These are phyloP conservation scores for Capsicum chinense DNA, from an alignment of 257 asterid species.

Conservation along the genomic window DNA sequence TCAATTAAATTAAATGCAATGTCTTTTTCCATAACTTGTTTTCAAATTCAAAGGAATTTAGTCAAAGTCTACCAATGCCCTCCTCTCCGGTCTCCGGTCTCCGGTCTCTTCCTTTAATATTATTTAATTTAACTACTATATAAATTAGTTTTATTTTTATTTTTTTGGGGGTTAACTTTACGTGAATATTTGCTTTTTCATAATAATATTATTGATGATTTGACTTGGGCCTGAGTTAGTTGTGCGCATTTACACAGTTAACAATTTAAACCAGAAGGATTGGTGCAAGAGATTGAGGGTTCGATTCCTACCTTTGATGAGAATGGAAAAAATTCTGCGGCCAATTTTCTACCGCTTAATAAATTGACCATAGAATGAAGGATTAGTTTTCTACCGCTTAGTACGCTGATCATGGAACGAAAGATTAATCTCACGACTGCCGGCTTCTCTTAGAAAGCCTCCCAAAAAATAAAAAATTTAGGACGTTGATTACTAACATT, in stretches of 20 bases:
- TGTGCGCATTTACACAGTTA: neutral
- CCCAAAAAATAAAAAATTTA: neutral
- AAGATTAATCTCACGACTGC: no score
- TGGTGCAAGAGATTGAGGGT: no score
- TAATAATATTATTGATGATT: neutral
- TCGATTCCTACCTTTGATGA: no score
- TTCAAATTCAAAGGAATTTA: neutral
- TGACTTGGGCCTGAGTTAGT: neutral
- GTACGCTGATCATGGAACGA: no score
- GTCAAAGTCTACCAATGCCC: constrained; percentile 1
- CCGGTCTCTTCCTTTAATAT: neutral
- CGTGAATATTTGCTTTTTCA: neutral
- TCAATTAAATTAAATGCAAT: neutral
- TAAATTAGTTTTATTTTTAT: no score
- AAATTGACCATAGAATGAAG: no score
- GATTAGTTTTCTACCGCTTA: no score
- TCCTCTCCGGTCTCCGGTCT: neutral
- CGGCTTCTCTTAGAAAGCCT: no score
- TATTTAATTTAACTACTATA: no score
- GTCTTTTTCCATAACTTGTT: neutral
- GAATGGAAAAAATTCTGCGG: no score
- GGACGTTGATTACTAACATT: neutral
- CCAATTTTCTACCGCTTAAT: no score
- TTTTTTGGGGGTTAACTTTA: neutral
- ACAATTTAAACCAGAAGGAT: neutral